Evolutionary conservation across 31 red algal genomes (phyloP).

Genomic region (Odonthalia washingtoniensis): DNA sequence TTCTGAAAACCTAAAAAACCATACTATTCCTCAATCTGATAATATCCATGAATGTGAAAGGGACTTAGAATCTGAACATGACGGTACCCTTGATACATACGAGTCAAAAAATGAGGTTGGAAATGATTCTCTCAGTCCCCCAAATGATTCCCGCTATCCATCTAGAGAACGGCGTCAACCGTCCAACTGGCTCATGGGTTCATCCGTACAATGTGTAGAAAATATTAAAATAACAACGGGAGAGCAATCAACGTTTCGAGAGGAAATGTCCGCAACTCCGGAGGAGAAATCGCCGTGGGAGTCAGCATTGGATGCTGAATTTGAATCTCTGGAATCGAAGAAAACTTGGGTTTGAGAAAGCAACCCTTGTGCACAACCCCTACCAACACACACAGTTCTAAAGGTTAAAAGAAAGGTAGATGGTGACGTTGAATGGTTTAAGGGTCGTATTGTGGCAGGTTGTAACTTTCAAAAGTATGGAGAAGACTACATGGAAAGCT

Average conservation of each 20-base stretch:
- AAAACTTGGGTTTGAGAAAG: background rate
- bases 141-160: background rate
- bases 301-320: background rate
- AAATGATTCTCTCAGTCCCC: background rate
- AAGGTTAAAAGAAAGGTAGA: slow-evolving; percentile 21
- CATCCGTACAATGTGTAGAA: background rate
- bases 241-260: background rate
- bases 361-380: slow-evolving; percentile 23
- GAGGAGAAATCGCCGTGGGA: background rate
- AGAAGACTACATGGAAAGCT: slow-evolving; percentile 19
- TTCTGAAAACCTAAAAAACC: background rate
- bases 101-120: background rate
- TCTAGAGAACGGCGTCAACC: background rate
- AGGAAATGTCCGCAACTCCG: slow-evolving; percentile 7
- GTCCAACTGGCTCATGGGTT: background rate
- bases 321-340: background rate
- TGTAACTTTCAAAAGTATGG: slow-evolving; percentile 22
- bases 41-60: background rate
- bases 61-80: background rate
- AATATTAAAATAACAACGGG: background rate
- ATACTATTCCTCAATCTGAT: background rate
- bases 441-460: slow-evolving; percentile 29
- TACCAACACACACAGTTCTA: slow-evolving; percentile 25
- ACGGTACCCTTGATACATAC: background rate
- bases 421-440: slow-evolving; percentile 2